Conservation (phyloP, 192 early-diverging fungal genomes). For the Coemansia sp. region DNA sequence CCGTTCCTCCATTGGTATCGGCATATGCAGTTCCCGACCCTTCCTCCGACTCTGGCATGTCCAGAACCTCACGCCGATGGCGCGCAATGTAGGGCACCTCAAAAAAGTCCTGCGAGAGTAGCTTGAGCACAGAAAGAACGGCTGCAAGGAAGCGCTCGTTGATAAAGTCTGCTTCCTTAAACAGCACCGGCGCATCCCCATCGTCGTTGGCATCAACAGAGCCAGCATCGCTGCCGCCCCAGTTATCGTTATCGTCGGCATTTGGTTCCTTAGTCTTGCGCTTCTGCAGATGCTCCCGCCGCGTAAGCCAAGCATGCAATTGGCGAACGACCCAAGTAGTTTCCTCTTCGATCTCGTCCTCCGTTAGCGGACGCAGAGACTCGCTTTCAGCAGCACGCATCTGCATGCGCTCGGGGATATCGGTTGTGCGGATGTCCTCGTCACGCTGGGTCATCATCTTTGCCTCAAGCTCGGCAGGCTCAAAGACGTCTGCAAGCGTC, state of each 20-base stretch:
- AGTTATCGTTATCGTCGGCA: background rate
- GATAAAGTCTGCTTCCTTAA: slow-evolving; percentile 41
- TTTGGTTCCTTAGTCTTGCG: background rate
- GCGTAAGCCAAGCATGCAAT: slow-evolving; percentile 38
- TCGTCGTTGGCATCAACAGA: background rate
- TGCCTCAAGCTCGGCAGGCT: slow-evolving; percentile 84
- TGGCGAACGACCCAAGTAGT: slow-evolving; percentile 59
- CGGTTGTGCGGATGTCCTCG: slow-evolving; percentile 80
- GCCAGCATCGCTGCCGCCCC: slow-evolving; percentile 4
- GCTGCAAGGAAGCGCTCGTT: slow-evolving; percentile 54
- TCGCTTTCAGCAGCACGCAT: slow-evolving; percentile 56
- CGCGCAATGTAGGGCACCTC: slow-evolving; percentile 92
- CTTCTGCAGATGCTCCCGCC: slow-evolving; percentile 5
- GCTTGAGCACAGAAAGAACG: slow-evolving; percentile 63
- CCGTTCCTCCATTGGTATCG: slow-evolving; percentile 28
- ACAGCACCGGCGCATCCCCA: slow-evolving; percentile 14
- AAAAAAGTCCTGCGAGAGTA: slow-evolving; percentile 71
- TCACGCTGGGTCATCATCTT: slow-evolving; percentile 91
- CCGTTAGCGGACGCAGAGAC: slow-evolving; percentile 47
- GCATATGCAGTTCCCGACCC: slow-evolving; percentile 15
- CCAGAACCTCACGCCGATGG: slow-evolving; percentile 86
- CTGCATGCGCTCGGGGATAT: slow-evolving; percentile 93
- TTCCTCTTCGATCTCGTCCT: slow-evolving; percentile 67
- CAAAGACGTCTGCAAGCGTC: slow-evolving; percentile 58
- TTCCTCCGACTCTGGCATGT: slow-evolving; percentile 29